Evolutionary conservation across 495 filamentous ascomycete species (phyloP).

Genomic region (Podospora comata): DNA sequence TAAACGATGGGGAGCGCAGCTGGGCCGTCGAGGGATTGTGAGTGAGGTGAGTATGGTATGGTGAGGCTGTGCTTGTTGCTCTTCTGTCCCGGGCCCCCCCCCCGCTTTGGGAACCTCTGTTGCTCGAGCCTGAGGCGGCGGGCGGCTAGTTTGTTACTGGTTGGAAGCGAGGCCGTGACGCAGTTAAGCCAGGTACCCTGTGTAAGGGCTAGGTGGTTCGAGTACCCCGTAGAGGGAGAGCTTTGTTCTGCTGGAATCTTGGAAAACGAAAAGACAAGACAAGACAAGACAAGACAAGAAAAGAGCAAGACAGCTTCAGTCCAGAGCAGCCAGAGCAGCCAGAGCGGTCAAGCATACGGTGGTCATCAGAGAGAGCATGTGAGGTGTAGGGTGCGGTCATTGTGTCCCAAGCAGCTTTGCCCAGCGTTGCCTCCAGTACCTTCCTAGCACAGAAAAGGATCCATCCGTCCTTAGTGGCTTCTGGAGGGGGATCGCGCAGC

Average conservation of each 20-base stretch:
- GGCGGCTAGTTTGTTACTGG: conserved; percentile 3
- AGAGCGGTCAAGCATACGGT: not conserved
- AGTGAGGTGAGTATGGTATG: conserved; percentile 21
- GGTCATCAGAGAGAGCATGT: not conserved
- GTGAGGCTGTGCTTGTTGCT: conserved; percentile 35
- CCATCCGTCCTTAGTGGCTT: conserved; percentile 6
- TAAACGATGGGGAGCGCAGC: conserved; percentile 12
- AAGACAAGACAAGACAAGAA: too few species aligned
- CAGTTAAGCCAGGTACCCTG: conserved; percentile 3
- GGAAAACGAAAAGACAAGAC: not conserved
- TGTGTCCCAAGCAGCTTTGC: not conserved
- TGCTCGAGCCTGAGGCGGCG: not conserved
- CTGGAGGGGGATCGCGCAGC: conserved; percentile 5
- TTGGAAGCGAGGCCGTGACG: conserved; percentile 3
- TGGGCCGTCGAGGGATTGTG: conserved; percentile 16
- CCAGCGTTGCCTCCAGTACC: not conserved
- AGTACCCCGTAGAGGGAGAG: too few species aligned
- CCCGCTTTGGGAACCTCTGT: conserved; percentile 23
- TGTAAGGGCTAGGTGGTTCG: too few species aligned
- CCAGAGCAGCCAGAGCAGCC: too few species aligned
- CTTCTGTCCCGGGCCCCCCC: conserved; percentile 19
- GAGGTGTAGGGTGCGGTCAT: not conserved
- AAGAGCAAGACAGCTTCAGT: not conserved
- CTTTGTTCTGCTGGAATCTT: not conserved
- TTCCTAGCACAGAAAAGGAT: not conserved